These are phyloP conservation scores for Ophiostoma piceae DNA, from an alignment of 2,329 filamentous ascomycete species.

Conservation along the genomic window DNA sequence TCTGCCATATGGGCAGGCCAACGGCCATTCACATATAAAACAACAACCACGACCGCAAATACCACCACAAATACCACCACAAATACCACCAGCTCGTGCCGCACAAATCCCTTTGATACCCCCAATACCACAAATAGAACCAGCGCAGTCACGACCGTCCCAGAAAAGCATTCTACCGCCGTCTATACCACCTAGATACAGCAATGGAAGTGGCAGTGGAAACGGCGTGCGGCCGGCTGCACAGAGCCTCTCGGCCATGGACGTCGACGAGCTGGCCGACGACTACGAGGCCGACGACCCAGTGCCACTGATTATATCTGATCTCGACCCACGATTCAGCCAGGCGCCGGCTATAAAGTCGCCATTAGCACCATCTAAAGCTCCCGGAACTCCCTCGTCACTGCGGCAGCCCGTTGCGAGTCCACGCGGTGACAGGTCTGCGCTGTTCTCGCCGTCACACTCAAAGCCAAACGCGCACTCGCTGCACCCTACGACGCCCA, in stretches of 20 bases:
- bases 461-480: neutral
- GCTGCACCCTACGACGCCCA: neutral
- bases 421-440: too few relatives aligned
- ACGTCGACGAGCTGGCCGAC: conserved; percentile 20
- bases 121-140: neutral
- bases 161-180: neutral
- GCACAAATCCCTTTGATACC: neutral
- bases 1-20: neutral
- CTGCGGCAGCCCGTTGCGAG: neutral
- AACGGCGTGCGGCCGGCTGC: neutral
- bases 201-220: too few relatives aligned
- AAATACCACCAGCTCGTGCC: neutral
- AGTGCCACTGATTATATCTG: conserved; percentile 23
- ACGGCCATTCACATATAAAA: neutral
- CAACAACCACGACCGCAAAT: neutral
- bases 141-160: neutral
- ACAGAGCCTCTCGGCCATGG: neutral
- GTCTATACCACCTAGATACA: neutral
- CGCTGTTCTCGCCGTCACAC: neutral
- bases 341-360: neutral
- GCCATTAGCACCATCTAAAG: neutral
- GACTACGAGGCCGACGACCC: conserved; percentile 14
- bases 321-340: conserved; percentile 20
- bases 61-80: neutral
- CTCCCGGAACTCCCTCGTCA: neutral